Evolutionary conservation across 1,284 basidiomycete species (phyloP), one percentile per base, ranked within the genome.

Genomic region (Trametes versicolor): DNA sequence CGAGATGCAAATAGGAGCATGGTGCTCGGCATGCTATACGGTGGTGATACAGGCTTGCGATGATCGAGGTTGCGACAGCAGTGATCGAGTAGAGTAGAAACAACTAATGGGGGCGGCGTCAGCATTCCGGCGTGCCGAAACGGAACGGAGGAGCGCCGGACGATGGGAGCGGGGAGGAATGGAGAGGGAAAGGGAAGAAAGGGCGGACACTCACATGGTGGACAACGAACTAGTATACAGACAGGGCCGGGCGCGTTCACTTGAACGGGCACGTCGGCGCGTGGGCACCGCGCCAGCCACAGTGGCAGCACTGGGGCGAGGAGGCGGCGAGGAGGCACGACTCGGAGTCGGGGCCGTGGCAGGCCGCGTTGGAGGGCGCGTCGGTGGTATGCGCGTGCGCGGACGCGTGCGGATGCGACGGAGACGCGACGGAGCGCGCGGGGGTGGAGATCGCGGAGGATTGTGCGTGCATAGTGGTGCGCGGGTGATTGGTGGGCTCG

Each of bases 281-380:
- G 74, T 92, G 90, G 62, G 80, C 74, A 51, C 89, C 90, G 71
- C 89, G 87, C 81, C 82, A 89, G 68, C 89, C 89, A 68, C 90
- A 92, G 75, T 91, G 89, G 82, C 88, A 90, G 80, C 90, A 92
- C 75, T 91, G 89, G 66, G 90, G 89, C 23, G 85, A 80, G 78
- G 65, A 83, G 85, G 66, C 73, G 72, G 75, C 74, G 70, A 65
- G 74, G 52, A 70, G 70, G 60, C 73, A 60, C 15, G 67, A 58
- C 39, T 68, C 67, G 27, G 68, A 59, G 36, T 59, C 57, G 58
- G 67, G 58, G 54, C 63, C 62, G 60, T 62, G 49, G 56, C 70
- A 67, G 54, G 61, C 68, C 67, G 62, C 64, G 62, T 58, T 3
- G 23, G 63, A 58, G 54, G 61, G 64, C 61, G 45, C 32, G 39